Conservation (phyloP, 78 protist genomes). For the Speleostelium caveatum region DNA sequence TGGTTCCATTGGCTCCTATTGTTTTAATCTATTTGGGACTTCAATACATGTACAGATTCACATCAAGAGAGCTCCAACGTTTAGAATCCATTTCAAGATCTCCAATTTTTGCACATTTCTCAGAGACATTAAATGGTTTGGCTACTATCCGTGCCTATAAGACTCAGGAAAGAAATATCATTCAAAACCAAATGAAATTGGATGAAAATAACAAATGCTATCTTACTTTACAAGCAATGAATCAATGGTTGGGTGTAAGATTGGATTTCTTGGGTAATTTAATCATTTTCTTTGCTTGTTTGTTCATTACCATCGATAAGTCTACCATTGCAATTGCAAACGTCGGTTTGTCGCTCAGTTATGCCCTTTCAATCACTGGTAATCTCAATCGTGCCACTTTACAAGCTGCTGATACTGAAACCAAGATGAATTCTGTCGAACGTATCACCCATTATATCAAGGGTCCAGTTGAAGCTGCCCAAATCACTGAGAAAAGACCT, state of each 20-base stretch:
- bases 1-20: slow-evolving; percentile 66
- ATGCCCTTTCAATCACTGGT: slow-evolving; percentile 72
- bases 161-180: slow-evolving; percentile 17
- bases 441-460: slow-evolving; percentile 68
- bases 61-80: slow-evolving; percentile 88
- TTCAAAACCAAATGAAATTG: neutral
- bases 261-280: slow-evolving; percentile 84
- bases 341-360: slow-evolving; percentile 80
- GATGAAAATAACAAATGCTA: slow-evolving; percentile 40
- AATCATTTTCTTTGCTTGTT: slow-evolving; percentile 75
- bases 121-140: slow-evolving; percentile 85
- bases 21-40: slow-evolving; percentile 22
- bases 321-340: slow-evolving; percentile 30
- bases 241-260: slow-evolving; percentile 84
- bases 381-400: slow-evolving; percentile 66
- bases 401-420: slow-evolving; percentile 72
- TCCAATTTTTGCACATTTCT: slow-evolving; percentile 89
- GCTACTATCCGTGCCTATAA: slow-evolving; percentile 77
- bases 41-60: slow-evolving; percentile 54
- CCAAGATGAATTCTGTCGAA: slow-evolving; percentile 83
- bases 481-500: slow-evolving; percentile 27
- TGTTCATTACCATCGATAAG: slow-evolving; percentile 52
- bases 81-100: slow-evolving; percentile 84
- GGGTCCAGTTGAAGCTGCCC: slow-evolving; percentile 69
- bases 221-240: slow-evolving; percentile 58